These are phyloP conservation scores for Chlorokybus atmophyticus DNA, from an alignment of 139 green algal genomes.

Conservation along the genomic window DNA sequence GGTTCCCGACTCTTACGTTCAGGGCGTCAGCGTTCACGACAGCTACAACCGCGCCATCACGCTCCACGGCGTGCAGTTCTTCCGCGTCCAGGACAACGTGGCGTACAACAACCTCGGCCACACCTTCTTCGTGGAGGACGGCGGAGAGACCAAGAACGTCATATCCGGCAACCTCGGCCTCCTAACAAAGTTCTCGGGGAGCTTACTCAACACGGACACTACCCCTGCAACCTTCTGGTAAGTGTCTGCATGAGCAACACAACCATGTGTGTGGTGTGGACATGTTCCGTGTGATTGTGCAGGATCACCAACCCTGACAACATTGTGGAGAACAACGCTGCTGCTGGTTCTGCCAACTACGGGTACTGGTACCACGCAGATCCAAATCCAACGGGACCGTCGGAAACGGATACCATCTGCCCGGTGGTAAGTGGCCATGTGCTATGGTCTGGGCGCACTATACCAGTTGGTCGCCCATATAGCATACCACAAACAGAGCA, in stretches of 20 bases:
- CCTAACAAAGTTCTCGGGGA: constrained; percentile 30
- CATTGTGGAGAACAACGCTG: constrained; percentile 36
- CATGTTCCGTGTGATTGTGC: too few species aligned
- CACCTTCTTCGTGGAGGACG: constrained; percentile 48
- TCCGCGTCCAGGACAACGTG: constrained; percentile 33
- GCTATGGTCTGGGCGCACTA: too few species aligned
- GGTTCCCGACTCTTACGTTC: constrained; percentile 7
- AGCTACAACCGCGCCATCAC: constrained; percentile 24
- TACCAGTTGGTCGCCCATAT: too few species aligned
- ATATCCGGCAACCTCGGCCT: constrained; percentile 51
- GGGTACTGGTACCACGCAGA: constrained; percentile 30
- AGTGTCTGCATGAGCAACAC: too few species aligned
- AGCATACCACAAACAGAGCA: too few species aligned
- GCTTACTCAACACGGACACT: constrained; percentile 41
- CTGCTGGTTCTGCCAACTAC: constrained; percentile 27
- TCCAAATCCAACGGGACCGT: constrained; percentile 3
- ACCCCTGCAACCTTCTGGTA: constrained; percentile 56
- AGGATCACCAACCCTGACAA: constrained; percentile 70
- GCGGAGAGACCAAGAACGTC: constrained; percentile 34
- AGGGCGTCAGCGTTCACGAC: constrained; percentile 15
- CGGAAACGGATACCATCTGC: constrained; percentile 4
- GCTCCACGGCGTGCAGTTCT: constrained; percentile 14
- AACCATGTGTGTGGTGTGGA: too few species aligned
- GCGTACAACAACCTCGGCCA: constrained; percentile 53
- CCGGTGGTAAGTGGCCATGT: too few species aligned